These are phyloP conservation scores for Parastagonospora avenae DNA, from an alignment of 2,329 filamentous ascomycete species.

Conservation along the genomic window DNA sequence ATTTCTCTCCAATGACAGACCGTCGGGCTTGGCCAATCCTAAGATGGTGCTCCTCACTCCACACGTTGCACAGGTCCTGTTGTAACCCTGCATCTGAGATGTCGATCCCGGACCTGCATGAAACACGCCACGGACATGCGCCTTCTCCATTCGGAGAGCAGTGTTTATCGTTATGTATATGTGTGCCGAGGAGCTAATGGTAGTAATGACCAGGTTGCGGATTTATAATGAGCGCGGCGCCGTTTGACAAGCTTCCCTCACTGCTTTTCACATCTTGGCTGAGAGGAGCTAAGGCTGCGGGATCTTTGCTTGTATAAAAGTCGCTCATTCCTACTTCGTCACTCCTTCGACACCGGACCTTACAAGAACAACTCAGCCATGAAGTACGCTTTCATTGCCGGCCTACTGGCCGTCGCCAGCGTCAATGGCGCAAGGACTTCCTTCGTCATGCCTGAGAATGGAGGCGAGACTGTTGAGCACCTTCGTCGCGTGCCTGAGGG, in stretches of 20 bases:
- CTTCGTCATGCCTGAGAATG: constrained; percentile 27
- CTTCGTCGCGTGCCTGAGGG: constrained; percentile 41
- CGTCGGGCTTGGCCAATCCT: neutral
- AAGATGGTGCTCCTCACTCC: neutral
- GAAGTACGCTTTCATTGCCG: constrained; percentile 38
- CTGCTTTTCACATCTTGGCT: neutral
- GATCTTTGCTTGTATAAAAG: neutral
- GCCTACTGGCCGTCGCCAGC: constrained; percentile 39
- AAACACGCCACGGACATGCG: constrained; percentile 14
- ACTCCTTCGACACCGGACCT: neutral
- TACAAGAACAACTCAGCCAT: constrained; percentile 21
- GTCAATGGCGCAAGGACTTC: constrained; percentile 27
- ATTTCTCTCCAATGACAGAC: neutral
- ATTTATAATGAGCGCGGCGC: constrained; percentile 3
- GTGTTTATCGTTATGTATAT: constrained; percentile 22
- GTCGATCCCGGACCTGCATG: constrained; percentile 9
- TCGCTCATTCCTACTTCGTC: neutral
- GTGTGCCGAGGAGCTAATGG: neutral
- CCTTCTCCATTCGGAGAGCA: constrained; percentile 18
- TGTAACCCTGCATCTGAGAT: constrained; percentile 1
- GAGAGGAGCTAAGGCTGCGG: neutral
- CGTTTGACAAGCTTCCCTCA: constrained; percentile 2
- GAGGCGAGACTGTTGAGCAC: constrained; percentile 37
- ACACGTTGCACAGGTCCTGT: constrained; percentile 3
- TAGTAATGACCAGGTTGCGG: neutral